These are phyloP conservation scores for Antrodiella citrinella DNA, from an alignment of 768 basidiomycete species.

Conservation along the genomic window DNA sequence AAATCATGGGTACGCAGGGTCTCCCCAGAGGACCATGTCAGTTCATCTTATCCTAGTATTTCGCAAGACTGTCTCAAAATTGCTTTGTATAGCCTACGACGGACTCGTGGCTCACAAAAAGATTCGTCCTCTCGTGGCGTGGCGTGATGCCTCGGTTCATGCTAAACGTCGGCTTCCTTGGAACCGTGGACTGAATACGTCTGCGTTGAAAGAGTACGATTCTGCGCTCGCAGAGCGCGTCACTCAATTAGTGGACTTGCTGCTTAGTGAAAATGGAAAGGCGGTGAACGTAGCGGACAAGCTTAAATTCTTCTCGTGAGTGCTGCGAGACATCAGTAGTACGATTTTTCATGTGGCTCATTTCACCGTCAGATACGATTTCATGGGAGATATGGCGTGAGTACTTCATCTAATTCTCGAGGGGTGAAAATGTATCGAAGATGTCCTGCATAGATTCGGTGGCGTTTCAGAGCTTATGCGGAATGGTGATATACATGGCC, in stretches of 20 bases:
- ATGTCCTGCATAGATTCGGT: background rate
- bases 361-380: slow-evolving; percentile 1
- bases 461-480: slow-evolving; percentile 5
- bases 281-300: slow-evolving; percentile 25
- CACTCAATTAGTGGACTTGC: background rate
- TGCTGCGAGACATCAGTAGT: background rate
- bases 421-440: background rate
- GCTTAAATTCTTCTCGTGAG: slow-evolving; percentile 24
- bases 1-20: slow-evolving; percentile 8
- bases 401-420: background rate
- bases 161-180: slow-evolving; percentile 3
- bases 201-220: slow-evolving; percentile 5
- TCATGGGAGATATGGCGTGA: slow-evolving; percentile 8
- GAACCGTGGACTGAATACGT: slow-evolving; percentile 5
- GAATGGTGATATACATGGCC: slow-evolving; percentile 1
- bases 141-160: background rate
- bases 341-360: background rate
- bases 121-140: slow-evolving; percentile 1
- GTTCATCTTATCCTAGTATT: background rate
- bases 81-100: slow-evolving; percentile 7
- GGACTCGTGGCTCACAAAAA: background rate
- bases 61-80: background rate
- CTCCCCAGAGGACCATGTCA: slow-evolving; percentile 14
- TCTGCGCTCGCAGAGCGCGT: slow-evolving; percentile 1
- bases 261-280: slow-evolving; percentile 6